A percentile compares a stretch with the other conserved stretches of the same genome.
These are phyloP conservation scores for Nannochloropsis granulata DNA, from an alignment of 108 stramenopile species.

Conservation along the genomic window DNA sequence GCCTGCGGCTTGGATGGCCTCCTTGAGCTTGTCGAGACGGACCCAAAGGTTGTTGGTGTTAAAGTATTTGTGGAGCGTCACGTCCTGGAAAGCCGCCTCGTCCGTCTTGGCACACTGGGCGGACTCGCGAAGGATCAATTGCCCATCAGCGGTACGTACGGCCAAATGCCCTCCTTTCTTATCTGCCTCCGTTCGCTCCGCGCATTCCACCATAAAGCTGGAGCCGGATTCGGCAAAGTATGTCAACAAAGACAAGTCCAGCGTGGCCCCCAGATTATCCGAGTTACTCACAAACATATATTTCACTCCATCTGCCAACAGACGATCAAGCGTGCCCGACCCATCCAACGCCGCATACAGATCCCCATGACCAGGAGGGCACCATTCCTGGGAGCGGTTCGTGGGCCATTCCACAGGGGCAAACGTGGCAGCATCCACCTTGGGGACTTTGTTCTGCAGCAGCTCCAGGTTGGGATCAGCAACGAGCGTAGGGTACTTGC, in stretches of 20 bases:
- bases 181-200: constrained; percentile 84
- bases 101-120: constrained; percentile 95
- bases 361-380: constrained; percentile 99
- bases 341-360: constrained; percentile 94
- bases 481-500: constrained; percentile 55
- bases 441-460: constrained; percentile 97
- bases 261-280: constrained; percentile 97
- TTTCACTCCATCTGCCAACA: constrained; percentile 83
- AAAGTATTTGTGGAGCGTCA: constrained; percentile 85
- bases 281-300: constrained; percentile 99
- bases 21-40: constrained; percentile 81
- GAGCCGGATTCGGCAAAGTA: constrained; percentile 72
- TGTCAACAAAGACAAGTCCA: constrained; percentile 80
- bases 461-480: constrained; percentile 92
- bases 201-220: constrained; percentile 98
- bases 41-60: constrained; percentile 99
- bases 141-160: constrained; percentile 60
- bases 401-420: constrained; percentile 32
- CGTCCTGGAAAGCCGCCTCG: constrained; percentile 83
- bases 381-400: constrained; percentile 66
- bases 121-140: constrained; percentile 87
- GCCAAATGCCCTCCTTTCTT: constrained; percentile 99
- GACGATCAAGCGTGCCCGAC: constrained; percentile 74
- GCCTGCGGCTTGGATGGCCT: constrained; percentile 69
- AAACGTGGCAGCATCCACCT: constrained; percentile 69